Evolutionary conservation across 202 grass and related monocot genomes (phyloP).

Genomic region (Panicum virgatum): DNA sequence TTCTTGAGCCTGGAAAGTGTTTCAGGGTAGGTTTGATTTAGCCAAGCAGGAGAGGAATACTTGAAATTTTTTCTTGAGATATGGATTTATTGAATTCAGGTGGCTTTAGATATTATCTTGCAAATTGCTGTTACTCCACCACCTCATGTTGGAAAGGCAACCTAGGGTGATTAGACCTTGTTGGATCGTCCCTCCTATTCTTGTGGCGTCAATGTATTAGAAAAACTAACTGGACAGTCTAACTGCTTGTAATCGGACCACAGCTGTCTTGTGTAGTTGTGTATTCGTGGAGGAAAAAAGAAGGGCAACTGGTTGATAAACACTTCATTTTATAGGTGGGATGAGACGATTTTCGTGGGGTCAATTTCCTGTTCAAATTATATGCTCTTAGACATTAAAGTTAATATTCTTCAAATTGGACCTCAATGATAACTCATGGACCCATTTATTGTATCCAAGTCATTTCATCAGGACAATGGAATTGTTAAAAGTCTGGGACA

Average conservation of each 20-base stretch:
- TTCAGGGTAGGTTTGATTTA: constrained; percentile 3
- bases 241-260: too few relatives aligned
- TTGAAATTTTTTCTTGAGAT: neutral
- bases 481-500: neutral
- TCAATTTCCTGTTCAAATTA: neutral
- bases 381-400: neutral
- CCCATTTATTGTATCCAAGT: neutral
- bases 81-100: neutral
- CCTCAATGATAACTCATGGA: neutral
- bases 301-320: neutral
- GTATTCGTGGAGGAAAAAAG: too few relatives aligned
- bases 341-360: neutral
- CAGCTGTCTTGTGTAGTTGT: too few relatives aligned
- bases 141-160: neutral
- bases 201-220: too few relatives aligned
- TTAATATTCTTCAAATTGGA: neutral
- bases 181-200: too few relatives aligned
- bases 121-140: neutral
- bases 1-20: constrained; percentile 24
- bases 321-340: too few relatives aligned
- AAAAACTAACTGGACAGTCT: too few relatives aligned
- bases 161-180: too few relatives aligned
- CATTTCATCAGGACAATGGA: neutral
- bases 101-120: neutral
- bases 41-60: neutral